Conservation (phyloP, 2,329 filamentous ascomycete genomes). For the Harringtonia lauricola region DNA sequence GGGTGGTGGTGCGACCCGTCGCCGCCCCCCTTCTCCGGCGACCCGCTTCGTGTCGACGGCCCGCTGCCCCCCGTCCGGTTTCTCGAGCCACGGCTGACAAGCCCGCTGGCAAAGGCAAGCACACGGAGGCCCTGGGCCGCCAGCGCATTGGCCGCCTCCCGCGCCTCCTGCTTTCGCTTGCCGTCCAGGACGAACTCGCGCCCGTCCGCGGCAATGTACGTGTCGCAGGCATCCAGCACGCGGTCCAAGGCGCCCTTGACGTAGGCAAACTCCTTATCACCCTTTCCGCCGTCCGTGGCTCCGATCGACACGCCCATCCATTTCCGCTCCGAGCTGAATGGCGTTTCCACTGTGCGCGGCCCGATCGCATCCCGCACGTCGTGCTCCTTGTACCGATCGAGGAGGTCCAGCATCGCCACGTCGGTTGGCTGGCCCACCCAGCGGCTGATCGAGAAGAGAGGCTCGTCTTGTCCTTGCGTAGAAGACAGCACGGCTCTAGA, state of each 20-base stretch:
- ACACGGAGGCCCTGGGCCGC: conserved; percentile 83
- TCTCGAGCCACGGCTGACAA: conserved; percentile 29
- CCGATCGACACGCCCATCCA: conserved; percentile 97
- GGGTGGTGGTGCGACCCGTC: conserved; percentile 19
- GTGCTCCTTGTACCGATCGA: conserved; percentile 84
- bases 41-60: conserved; percentile 38
- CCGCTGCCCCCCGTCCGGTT: conserved; percentile 27
- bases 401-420: conserved; percentile 87
- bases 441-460: conserved; percentile 55
- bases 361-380: conserved; percentile 82
- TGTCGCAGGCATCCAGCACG: conserved; percentile 77
- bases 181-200: conserved; percentile 79
- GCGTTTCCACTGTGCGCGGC: conserved; percentile 72
- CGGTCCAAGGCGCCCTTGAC: conserved; percentile 92
- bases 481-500: conserved; percentile 78
- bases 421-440: conserved; percentile 98
- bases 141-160: conserved; percentile 75
- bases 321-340: conserved; percentile 94
- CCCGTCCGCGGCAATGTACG: conserved; percentile 77
- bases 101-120: conserved; percentile 83
- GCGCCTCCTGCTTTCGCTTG: conserved; percentile 58
- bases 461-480: conserved; percentile 56
- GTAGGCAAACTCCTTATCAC: conserved; percentile 72
- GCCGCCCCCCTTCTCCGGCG: conserved; percentile 27
- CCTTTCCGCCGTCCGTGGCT: conserved; percentile 36